Percentiles rank a stretch among this genome's conserved stretches.
These are phyloP conservation scores for Angophora floribunda DNA, from an alignment of 345 rosid genomes.

Conservation along the genomic window DNA sequence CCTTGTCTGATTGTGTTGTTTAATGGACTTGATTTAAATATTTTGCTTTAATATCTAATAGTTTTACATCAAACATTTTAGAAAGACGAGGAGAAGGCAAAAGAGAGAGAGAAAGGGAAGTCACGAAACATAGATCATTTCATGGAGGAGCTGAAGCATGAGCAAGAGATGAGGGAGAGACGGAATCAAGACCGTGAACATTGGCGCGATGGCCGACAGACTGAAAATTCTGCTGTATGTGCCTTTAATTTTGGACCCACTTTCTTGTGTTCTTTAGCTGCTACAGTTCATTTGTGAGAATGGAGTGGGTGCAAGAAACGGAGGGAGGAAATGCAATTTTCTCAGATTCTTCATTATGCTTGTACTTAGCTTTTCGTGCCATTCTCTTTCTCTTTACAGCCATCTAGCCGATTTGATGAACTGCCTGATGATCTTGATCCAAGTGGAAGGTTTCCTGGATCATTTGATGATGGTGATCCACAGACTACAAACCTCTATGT, in stretches of 20 bases:
- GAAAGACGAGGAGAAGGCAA: conserved; percentile 80
- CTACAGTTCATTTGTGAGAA: not conserved
- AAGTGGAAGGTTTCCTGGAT: conserved; percentile 90
- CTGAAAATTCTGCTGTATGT: conserved; percentile 66
- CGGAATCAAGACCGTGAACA: conserved; percentile 83
- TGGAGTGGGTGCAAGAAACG: not conserved
- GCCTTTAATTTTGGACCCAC: not conserved
- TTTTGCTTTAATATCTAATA: not conserved
- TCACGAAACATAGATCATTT: conserved; percentile 88
- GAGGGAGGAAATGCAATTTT: not conserved
- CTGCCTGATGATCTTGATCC: conserved; percentile 98
- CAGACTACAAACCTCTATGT: conserved; percentile 98
- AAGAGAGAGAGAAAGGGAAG: conserved; percentile 85
- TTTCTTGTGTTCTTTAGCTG: not conserved
- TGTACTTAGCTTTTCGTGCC: not conserved
- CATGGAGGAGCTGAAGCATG: conserved; percentile 98
- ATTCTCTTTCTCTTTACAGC: conserved; percentile 34
- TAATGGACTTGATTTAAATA: not conserved
- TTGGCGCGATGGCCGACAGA: conserved; percentile 64
- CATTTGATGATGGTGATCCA: conserved; percentile 99
- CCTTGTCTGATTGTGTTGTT: not conserved
- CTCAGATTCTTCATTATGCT: not conserved
- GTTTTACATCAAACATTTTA: conserved; percentile 13
- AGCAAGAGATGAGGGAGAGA: conserved; percentile 95
- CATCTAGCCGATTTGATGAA: conserved; percentile 93